These are phyloP conservation scores for Schizochytrium sp. DNA, from an alignment of 108 stramenopile species.

Conservation along the genomic window DNA sequence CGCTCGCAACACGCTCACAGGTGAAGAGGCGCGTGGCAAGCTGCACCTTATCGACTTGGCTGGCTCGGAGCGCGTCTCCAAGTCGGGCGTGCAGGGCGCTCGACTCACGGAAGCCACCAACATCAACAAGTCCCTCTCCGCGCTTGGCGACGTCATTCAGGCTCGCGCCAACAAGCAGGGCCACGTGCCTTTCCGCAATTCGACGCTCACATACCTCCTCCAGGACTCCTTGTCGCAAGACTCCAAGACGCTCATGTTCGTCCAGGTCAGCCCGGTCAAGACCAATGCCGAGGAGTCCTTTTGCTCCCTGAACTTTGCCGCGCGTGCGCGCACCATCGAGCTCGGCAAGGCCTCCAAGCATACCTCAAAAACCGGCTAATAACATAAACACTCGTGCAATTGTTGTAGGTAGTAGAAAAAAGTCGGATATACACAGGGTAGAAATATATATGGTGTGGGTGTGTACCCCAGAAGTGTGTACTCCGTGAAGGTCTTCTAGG, in stretches of 20 bases:
- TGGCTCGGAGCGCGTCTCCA: conserved; percentile 66
- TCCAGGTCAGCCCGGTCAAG: conserved; percentile 60
- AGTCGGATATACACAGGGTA: too few species aligned
- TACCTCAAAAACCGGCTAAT: not conserved
- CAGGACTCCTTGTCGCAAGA: conserved; percentile 56
- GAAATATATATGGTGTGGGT: too few species aligned
- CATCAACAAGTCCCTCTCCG: conserved; percentile 63
- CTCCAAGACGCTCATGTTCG: conserved; percentile 69
- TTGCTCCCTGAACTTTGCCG: conserved; percentile 24
- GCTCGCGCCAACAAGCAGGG: conserved; percentile 46
- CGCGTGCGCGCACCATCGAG: conserved; percentile 26
- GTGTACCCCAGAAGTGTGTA: too few species aligned
- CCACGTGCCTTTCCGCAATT: conserved; percentile 66
- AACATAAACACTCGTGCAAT: too few species aligned
- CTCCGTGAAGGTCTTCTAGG: too few species aligned
- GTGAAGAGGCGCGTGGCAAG: conserved; percentile 43
- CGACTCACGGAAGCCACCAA: conserved; percentile 57
- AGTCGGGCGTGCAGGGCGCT: conserved; percentile 52
- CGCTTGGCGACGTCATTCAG: conserved; percentile 63
- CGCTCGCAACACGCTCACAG: conserved; percentile 45
- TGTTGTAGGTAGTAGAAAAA: too few species aligned
- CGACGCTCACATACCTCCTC: conserved; percentile 63
- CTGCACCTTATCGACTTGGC: conserved; percentile 74
- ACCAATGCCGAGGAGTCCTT: conserved; percentile 54
- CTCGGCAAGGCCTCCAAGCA: conserved; percentile 17